Conservation (phyloP, 116 monocot genomes). For the Phalaenopsis hybrid region DNA sequence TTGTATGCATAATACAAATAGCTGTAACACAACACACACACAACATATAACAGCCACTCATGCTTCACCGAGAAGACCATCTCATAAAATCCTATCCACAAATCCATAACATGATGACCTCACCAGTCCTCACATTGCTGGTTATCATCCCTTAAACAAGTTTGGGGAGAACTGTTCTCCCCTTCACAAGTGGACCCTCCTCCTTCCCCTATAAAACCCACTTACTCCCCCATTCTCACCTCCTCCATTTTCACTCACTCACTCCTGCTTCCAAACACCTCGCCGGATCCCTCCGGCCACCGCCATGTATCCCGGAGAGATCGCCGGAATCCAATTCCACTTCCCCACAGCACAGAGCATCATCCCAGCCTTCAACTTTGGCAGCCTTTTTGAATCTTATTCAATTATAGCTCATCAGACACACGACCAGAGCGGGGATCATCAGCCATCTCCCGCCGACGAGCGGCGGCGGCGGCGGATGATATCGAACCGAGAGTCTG, state of each 20-base stretch:
- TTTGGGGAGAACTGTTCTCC: background rate
- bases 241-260: background rate
- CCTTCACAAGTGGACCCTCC: background rate
- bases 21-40: too few relatives aligned
- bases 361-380: background rate
- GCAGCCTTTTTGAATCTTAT: background rate
- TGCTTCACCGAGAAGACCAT: background rate
- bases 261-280: background rate
- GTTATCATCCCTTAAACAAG: background rate
- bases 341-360: background rate
- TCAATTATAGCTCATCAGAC: background rate
- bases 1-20: too few relatives aligned
- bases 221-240: background rate
- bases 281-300: background rate
- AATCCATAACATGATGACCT: constrained; percentile 2
- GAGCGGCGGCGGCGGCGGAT: constrained; percentile 59
- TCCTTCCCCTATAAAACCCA: background rate
- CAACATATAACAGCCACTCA: background rate
- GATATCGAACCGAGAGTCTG: constrained; percentile 87
- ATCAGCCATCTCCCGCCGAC: constrained; percentile 6
- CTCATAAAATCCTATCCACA: background rate
- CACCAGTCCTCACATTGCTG: background rate
- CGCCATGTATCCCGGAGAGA: background rate
- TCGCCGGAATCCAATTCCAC: constrained; percentile 14
- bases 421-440: constrained; percentile 12